These are phyloP conservation scores for Lachancea lanzarotensis DNA, from an alignment of 805 yeast genomes.

Conservation along the genomic window DNA sequence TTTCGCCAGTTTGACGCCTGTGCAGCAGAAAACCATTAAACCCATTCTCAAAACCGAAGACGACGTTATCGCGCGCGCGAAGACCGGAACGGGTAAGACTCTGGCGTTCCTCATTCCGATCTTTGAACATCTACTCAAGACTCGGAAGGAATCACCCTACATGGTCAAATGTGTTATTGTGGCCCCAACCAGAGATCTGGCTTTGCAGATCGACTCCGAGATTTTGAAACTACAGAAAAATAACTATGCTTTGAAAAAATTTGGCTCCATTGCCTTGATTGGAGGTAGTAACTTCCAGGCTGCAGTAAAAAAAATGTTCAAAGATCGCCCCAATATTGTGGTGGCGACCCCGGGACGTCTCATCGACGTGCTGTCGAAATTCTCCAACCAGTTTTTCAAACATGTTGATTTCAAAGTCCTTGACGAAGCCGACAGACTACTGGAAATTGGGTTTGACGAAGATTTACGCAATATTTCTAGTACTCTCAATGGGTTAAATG, in stretches of 20 bases:
- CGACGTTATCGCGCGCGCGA: constrained; percentile 81
- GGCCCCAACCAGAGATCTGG: constrained; percentile 89
- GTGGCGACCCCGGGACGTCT: constrained; percentile 91
- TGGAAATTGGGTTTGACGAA: constrained; percentile 73
- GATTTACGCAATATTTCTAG: constrained; percentile 55
- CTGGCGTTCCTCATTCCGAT: constrained; percentile 82
- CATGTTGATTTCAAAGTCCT: constrained; percentile 59
- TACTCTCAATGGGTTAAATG: constrained; percentile 35
- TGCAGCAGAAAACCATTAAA: constrained; percentile 56
- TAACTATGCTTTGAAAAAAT: constrained; percentile 23
- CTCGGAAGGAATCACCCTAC: constrained; percentile 26
- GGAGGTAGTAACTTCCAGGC: constrained; percentile 53
- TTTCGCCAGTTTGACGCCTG: constrained; percentile 54
- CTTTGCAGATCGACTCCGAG: constrained; percentile 71
- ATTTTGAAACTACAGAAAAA: constrained; percentile 40
- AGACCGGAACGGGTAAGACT: constrained; percentile 94
- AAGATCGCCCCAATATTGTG: constrained; percentile 47
- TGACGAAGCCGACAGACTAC: constrained; percentile 87
- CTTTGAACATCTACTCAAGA: constrained; percentile 46
- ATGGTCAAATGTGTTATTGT: constrained; percentile 59
- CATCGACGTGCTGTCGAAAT: constrained; percentile 48
- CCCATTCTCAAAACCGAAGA: constrained; percentile 47
- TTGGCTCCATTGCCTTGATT: constrained; percentile 48
- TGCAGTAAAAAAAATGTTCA: constrained; percentile 33
- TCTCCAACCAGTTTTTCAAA: constrained; percentile 41